phyloP scores from a whole-genome alignment of 176 grass and related monocot genomes.

The Thinopyrum elongatum region DNA sequence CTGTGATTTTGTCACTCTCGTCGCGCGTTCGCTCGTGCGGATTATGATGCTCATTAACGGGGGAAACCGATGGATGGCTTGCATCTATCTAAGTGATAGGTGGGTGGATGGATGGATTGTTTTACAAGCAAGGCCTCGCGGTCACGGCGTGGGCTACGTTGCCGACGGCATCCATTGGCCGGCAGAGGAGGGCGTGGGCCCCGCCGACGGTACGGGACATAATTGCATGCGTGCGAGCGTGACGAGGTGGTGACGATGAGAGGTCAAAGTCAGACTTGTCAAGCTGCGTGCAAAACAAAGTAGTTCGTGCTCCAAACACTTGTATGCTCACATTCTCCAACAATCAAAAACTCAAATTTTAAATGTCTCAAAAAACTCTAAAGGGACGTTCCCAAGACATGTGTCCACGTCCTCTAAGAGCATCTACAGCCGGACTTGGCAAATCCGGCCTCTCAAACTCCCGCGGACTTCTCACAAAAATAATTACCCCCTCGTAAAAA shows the following conservation, averaged over 20 bases:
- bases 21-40: neutral
- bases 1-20: neutral
- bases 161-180: neutral
- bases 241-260: neutral
- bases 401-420: too few species aligned
- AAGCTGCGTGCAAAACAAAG: neutral
- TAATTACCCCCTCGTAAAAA: too few species aligned
- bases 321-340: too few species aligned
- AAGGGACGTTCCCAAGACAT: too few species aligned
- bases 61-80: neutral
- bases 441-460: too few species aligned
- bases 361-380: too few species aligned
- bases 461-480: too few species aligned
- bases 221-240: neutral
- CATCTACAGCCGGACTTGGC: too few species aligned
- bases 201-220: neutral
- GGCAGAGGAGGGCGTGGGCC: neutral
- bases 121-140: neutral
- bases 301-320: too few species aligned
- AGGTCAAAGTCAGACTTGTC: constrained; percentile 40
- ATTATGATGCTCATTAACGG: neutral
- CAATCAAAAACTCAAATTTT: too few species aligned
- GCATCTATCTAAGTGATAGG: neutral
- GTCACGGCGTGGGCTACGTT: neutral
- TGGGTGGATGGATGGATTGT: neutral